Base-by-base conservation (phyloP, 306 rosid species). In the Medicago ruthenica region DNA sequence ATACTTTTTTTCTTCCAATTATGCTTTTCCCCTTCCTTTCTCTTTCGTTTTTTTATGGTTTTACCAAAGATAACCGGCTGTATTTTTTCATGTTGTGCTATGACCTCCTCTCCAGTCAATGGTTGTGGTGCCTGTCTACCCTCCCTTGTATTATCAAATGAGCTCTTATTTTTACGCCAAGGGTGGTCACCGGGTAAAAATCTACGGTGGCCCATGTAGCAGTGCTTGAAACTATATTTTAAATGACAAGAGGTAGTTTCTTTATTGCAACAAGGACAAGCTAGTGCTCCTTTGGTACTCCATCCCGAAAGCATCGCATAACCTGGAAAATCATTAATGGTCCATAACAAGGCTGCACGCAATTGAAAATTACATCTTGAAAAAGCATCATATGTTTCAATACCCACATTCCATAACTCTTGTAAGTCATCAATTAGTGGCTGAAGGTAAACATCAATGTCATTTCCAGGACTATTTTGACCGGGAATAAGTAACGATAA, bases 1-100 rank as follows among this genome's bases (percentile, higher is more conserved):
- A 57, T 10, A 20, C 34, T 57, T 21, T 61, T 64, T 9, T 64
- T 64, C 70, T 64, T 64, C 70, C 70, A 64, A 68, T 68, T 45
- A 44, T 68, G 58, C 13, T 45, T 44, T 45, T 13, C 21, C 18
- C 13, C 16, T 66, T 37, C 36, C 1, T 7, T 40, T 10, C 34
- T 2, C 45, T 66, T 65, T 65, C 16, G 44, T 40, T 66, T 66
- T 41, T 11, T 40, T 66, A 7, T 41, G 20, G 16, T 16, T 18
- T 66, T 66, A 8, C 71, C 71, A 40, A 66, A 64, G 0, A 40
- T 39, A 15, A 39, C 24, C 3, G 14, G n/a, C 17, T 16, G 31
- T 8, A 64, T 14, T 16, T 39, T 39, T 64, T 39, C 31, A 64
- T 8, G 31, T 37, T 64, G 70, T 64, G 70, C 15, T 8, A 64